A percentile compares a stretch with the other conserved stretches of the same genome.
Evolutionary conservation across 2,329 filamentous ascomycete species (phyloP).

Genomic region (Sporothrix variecibatus): DNA sequence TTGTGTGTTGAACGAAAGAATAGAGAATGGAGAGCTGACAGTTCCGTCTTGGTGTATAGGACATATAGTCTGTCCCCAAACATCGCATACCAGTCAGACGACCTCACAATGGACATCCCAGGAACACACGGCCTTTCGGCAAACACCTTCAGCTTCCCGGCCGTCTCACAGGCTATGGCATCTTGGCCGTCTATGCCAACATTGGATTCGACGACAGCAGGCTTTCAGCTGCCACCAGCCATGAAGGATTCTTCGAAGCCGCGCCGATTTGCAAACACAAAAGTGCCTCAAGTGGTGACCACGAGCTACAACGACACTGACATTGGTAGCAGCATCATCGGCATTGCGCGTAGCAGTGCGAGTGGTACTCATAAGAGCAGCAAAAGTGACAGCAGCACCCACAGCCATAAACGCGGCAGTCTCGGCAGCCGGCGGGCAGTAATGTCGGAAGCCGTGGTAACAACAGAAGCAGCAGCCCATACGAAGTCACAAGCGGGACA

Average conservation of each 20-base stretch:
- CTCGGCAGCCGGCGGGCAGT: not conserved
- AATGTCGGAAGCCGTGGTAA: constrained; percentile 1
- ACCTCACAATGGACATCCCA: not conserved
- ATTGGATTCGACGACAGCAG: not conserved
- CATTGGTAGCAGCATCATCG: not conserved
- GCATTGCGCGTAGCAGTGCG: not conserved
- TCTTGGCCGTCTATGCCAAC: not conserved
- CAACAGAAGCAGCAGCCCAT: not conserved
- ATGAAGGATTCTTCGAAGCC: not conserved
- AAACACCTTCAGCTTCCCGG: not conserved
- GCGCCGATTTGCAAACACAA: not conserved
- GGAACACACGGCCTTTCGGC: not conserved
- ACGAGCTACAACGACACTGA: constrained; percentile 16
- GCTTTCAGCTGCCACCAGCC: not conserved
- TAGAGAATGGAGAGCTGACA: not conserved
- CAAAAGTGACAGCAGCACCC: not conserved
- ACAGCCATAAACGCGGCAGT: not conserved
- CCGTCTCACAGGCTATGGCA: not conserved
- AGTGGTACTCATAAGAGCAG: not conserved
- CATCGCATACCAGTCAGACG: not conserved
- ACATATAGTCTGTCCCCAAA: not conserved
- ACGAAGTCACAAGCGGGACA: not conserved
- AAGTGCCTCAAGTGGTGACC: constrained; percentile 14
- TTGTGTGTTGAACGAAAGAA: too few relatives aligned
- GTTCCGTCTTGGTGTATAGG: not conserved